Evolutionary conservation across 1,284 basidiomycete species (phyloP).

Genomic region (Boletus sp.): DNA sequence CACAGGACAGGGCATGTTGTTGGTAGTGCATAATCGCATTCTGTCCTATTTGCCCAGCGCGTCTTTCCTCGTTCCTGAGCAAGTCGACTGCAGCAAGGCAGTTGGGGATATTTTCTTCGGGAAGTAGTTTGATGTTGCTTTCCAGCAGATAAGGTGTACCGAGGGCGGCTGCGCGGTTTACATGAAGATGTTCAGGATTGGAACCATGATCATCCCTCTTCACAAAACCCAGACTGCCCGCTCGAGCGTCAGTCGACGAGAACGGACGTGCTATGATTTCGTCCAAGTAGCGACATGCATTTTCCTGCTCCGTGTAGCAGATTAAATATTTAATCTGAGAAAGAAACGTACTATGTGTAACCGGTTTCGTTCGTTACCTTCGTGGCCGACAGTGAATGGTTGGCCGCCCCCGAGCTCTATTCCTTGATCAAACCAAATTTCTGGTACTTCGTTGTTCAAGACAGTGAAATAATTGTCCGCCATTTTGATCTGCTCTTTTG

Average conservation of each 20-base stretch:
- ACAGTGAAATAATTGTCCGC: conserved; percentile 69
- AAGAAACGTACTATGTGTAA: conserved; percentile 50
- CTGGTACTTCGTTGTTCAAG: conserved; percentile 45
- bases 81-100: conserved; percentile 36
- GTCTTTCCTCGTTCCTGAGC: conserved; percentile 39
- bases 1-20: conserved; percentile 46
- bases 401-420: conserved; percentile 56
- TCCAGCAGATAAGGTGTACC: conserved; percentile 47
- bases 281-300: conserved; percentile 30
- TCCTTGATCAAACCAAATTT: conserved; percentile 60
- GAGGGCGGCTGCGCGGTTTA: conserved; percentile 44
- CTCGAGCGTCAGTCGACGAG: neutral
- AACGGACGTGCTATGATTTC: conserved; percentile 8
- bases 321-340: neutral
- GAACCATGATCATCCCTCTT: conserved; percentile 1
- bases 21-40: conserved; percentile 39
- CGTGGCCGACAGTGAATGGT: conserved; percentile 57
- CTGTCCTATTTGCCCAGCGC: conserved; percentile 34
- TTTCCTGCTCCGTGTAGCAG: conserved; percentile 14
- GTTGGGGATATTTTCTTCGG: conserved; percentile 28
- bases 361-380: conserved; percentile 55
- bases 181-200: conserved; percentile 3
- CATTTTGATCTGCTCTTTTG: conserved; percentile 55
- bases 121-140: conserved; percentile 49
- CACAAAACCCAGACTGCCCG: conserved; percentile 11